Evolutionary conservation across 106 monocot genomes (phyloP), one percentile per base, ranked within the genome.

Genomic region (Dioscorea alata): DNA sequence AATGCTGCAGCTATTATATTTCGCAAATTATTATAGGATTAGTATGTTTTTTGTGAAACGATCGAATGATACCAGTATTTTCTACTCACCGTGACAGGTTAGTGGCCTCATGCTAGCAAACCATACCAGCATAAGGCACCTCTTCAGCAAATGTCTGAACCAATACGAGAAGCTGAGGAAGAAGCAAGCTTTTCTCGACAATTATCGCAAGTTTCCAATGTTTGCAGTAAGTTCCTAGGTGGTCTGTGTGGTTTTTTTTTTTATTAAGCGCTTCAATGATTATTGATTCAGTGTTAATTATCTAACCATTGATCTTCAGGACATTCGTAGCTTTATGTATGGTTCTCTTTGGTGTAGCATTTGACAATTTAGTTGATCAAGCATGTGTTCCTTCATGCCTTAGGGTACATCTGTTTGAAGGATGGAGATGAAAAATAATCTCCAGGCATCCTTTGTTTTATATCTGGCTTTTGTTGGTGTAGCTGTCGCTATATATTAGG

Each of bases 21-120:
- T 19, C 19, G 0, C 19, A 19, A 13, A 13, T 51, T 51, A 4
- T 51, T 51, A 4, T 28, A 28, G 28, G 28, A 28, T 28, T 28
- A 28, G 3, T 28, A 3, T 28, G 28, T 28, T 28, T 28, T 28
- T 51, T 51, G 12, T 51, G 51, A 51, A 54, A 54, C 19, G 4
- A 19, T 54, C 19, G 18, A 28, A 28, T 28, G 3, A 28, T 28
- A 19, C 54, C 18, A 13, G 19, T 54, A 54, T 13, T 54, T 54
- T 19, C 5, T 54, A 0, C 19, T 15, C 18, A 16, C 9, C 22
- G 68, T 23, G 49, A 53, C 59, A 93, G 99, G 99, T 99, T 74
- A 99, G 93, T 71, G 99, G 99, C 35, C 69, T 99, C 65, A 99
- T 99, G 99, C 83, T 99, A 16, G 99, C 99, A 67, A 99, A 99